Percentiles rank a stretch among this genome's conserved stretches.
These are phyloP conservation scores for Salix dunnii DNA, from an alignment of 345 rosid genomes.

Conservation along the genomic window DNA sequence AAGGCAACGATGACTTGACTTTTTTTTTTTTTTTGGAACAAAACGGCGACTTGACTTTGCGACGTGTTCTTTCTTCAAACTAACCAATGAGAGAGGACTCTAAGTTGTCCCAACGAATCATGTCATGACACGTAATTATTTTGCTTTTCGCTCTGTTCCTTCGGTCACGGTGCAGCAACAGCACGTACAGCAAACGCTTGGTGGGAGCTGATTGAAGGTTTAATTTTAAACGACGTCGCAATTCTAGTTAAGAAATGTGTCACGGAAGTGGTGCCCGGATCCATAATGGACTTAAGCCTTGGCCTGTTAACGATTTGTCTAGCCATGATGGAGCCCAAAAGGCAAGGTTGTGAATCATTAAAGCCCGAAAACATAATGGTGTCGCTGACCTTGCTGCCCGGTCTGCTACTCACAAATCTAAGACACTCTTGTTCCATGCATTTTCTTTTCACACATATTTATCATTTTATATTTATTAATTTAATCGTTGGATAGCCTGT, in stretches of 20 bases:
- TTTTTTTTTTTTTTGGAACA: neutral
- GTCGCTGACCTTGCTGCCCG: too few species aligned
- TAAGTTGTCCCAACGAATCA: slow-evolving; percentile 1
- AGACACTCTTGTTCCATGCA: too few species aligned
- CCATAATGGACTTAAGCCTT: neutral
- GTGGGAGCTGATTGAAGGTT: neutral
- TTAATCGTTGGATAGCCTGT: too few species aligned
- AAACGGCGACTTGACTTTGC: slow-evolving; percentile 6
- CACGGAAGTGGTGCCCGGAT: neutral
- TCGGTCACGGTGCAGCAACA: neutral
- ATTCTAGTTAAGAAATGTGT: neutral
- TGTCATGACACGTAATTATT: neutral
- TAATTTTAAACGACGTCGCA: neutral
- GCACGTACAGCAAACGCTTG: neutral
- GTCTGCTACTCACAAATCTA: too few species aligned
- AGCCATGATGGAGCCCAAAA: too few species aligned
- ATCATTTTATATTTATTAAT: too few species aligned
- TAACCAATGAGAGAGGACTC: slow-evolving; percentile 14
- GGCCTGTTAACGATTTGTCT: neutral
- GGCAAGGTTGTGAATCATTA: too few species aligned
- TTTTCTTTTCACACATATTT: too few species aligned
- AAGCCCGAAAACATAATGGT: too few species aligned
- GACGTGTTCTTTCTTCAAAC: slow-evolving; percentile 15
- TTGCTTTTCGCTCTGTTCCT: neutral
- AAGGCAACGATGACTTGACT: slow-evolving; percentile 4